Conservation (phyloP, 768 basidiomycete genomes). For the Suillus decipiens region DNA sequence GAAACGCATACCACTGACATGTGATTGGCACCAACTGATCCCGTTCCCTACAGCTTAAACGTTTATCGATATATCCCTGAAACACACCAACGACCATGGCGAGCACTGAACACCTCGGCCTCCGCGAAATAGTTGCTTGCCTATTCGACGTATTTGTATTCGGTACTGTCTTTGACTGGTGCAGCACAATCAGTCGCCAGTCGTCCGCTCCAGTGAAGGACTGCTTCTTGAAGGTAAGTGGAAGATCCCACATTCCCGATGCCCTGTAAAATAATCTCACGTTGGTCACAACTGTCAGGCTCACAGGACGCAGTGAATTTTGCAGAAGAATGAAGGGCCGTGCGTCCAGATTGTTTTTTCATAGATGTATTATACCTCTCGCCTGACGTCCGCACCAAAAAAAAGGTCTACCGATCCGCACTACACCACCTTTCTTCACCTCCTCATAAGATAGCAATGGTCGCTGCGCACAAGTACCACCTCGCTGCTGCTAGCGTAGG, state of each 20-base stretch:
- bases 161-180: conserved; percentile 52
- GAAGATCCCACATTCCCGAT: neutral
- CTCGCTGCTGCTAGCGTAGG: too few relatives aligned
- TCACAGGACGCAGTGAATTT: conserved; percentile 37
- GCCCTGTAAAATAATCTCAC: neutral
- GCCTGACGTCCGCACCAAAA: conserved; percentile 25
- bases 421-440: too few relatives aligned
- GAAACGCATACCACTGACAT: too few relatives aligned
- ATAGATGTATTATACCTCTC: too few relatives aligned
- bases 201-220: conserved; percentile 18
- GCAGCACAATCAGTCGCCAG: conserved; percentile 24
- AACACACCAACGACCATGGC: neutral
- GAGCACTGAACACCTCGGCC: neutral
- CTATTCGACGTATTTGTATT: conserved; percentile 53
- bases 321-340: conserved; percentile 54
- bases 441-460: too few relatives aligned
- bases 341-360: neutral
- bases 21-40: too few relatives aligned
- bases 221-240: conserved; percentile 19
- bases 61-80: neutral
- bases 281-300: conserved; percentile 14
- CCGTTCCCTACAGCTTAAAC: too few relatives aligned
- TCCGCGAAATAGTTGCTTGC: conserved; percentile 40
- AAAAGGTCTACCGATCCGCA: conserved; percentile 16
- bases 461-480: too few relatives aligned